Evolutionary conservation across 2,329 filamentous ascomycete species (phyloP), one percentile per base, ranked within the genome.

Genomic region (Hysterium pulicare): DNA sequence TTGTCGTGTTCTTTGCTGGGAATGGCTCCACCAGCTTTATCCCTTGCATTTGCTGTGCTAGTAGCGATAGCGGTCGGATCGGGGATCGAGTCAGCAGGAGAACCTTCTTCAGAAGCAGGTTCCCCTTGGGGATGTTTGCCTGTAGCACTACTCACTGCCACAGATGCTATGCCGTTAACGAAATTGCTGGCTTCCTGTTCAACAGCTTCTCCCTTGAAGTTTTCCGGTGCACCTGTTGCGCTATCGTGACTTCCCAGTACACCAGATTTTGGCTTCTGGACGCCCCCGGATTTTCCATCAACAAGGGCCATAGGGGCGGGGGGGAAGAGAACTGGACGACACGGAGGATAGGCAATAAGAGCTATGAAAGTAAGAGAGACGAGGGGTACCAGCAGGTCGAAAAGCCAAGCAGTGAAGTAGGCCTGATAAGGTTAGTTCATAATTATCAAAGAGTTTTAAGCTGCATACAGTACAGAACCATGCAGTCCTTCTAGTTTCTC

Each of bases 161-260:
- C 79, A 22, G 81, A 77, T 7, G 83, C 81, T 40, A 93, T 82
- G 24, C 83, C 79, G 41, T 83, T 84, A 45, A 93, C 83, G 48
- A 94, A 84, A 59, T 89, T 90, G 53, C 79, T 84, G 1, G 89
- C 89, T 62, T 94, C 88, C 47, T 86, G 80, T 61, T 94, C 88
- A 1, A 89, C 85, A 0, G 87, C 86, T 61, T 93, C 87, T 20
- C 89, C 88, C 59, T 88, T 84, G 67, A 88, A 80, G 51, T 88
- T 87, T 61, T 95, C 87, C 0, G 87, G 84, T 0, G 88, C 88
- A 1, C 88, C 89, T 0, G 88, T 94, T 0, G 85, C 77, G 43
- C 84, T 89, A 46, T 89, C 85, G 21, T 83, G 78, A 16, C 84
- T 89, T 1, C 85, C 88, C 0, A 93, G 68, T 0, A 89, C 81